Evolutionary conservation across 2,329 filamentous ascomycete genomes (phyloP), one percentile per base, ranked within the genome.

Genomic region (Alternaria brassicicola): DNA sequence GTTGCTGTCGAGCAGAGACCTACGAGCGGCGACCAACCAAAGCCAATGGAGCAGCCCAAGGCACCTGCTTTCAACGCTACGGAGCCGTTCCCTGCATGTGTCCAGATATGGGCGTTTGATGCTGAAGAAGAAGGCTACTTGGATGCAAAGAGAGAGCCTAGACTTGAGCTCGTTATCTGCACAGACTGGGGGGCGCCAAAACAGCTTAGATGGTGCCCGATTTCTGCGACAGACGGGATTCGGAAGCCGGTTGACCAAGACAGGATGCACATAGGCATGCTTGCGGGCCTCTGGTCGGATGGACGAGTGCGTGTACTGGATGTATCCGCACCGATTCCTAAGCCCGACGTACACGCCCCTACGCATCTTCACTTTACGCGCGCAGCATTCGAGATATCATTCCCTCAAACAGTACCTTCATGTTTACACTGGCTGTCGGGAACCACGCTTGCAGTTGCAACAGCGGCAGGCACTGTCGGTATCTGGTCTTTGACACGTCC

Each of bases 81-180:
- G 4, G 70, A 76, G 6, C 75, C 80, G 15, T 82, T 80, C 59
- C 79, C 82, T 15, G 79, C 81, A 13, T 81, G 80, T 3, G 79
- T 88, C 30, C 85, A 88, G 61, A 81, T 89, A 6, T 88, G 86
- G 86, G 77, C 81, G 6, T 85, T 88, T 63, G 74, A 77, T 35
- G 78, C 79, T 3, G 73, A 69, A 15, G 53, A 70, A 39, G 67
- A 72, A 1, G 76, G 78, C 13, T 75, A 71, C 2, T 71, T 86
- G 6, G 79, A 85, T 65, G 77, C 78, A 62, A 68, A 65, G 0
- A 65, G 58, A 8, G 65, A 77, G 15, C 85, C 86, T 3, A 68
- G 71, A 42, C 76, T 88, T 39, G 76, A 77, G 25, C 64, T 82
- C 33, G 81, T 84, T 3, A 69, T 88, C n/a, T 86, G 84, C 63